These are phyloP conservation scores for Aspergillus pseudonomiae DNA, from an alignment of 2,329 filamentous ascomycete genomes.

Conservation along the genomic window DNA sequence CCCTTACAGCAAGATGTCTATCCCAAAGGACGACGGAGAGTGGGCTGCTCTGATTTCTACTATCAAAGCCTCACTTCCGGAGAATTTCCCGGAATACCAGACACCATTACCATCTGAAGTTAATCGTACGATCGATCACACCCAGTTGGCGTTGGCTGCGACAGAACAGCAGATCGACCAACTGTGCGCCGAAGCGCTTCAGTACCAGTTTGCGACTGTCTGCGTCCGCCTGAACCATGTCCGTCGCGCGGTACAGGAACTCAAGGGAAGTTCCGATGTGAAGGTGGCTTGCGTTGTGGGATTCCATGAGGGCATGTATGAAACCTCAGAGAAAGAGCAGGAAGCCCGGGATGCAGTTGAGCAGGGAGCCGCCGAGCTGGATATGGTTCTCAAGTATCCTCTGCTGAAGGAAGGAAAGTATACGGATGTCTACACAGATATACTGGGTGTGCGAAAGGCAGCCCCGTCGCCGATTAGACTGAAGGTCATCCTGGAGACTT, in stretches of 20 bases:
- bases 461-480: slow-evolving; percentile 47
- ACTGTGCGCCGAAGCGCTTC: slow-evolving; percentile 58
- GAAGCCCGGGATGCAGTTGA: slow-evolving; percentile 55
- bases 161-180: slow-evolving; percentile 54
- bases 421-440: slow-evolving; percentile 55
- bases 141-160: slow-evolving; percentile 45
- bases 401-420: slow-evolving; percentile 51
- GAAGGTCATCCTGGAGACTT: slow-evolving; percentile 64
- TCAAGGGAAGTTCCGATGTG: slow-evolving; percentile 49
- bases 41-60: slow-evolving; percentile 36
- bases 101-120: slow-evolving; percentile 31
- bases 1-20: slow-evolving; percentile 21
- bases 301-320: slow-evolving; percentile 62
- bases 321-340: slow-evolving; percentile 53
- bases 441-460: slow-evolving; percentile 54
- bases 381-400: slow-evolving; percentile 61
- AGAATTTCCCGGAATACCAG: slow-evolving; percentile 24
- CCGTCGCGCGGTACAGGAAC: slow-evolving; percentile 51
- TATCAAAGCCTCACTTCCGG: slow-evolving; percentile 30
- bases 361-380: slow-evolving; percentile 59
- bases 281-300: slow-evolving; percentile 61
- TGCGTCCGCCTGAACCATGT: slow-evolving; percentile 61
- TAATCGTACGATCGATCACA: slow-evolving; percentile 47
- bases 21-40: slow-evolving; percentile 36
- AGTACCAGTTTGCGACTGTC: slow-evolving; percentile 51